phyloP scores from a whole-genome alignment of 495 filamentous ascomycete genomes.

The Talaromyces nanjingensis region DNA sequence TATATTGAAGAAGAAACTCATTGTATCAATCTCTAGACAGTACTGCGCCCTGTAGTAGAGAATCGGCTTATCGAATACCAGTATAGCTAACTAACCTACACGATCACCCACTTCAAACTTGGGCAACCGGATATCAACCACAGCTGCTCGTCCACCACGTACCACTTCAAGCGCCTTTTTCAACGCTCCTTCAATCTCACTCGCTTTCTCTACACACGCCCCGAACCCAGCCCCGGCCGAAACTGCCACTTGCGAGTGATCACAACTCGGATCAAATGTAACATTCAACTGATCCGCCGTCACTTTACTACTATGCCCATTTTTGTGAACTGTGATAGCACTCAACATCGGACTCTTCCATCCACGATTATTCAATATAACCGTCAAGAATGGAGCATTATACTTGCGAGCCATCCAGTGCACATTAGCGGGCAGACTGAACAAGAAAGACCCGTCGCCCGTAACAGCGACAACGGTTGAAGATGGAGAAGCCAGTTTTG shows the following conservation, averaged over 20 bases:
- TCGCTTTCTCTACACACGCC: background rate
- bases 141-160: background rate
- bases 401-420: background rate
- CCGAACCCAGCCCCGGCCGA: background rate
- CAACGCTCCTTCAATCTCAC: background rate
- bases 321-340: background rate
- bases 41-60: background rate
- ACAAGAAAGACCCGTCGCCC: background rate
- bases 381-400: conserved; percentile 17
- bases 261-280: background rate
- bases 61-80: background rate
- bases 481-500: background rate
- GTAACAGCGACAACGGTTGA: background rate
- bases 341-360: conserved; percentile 8
- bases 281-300: background rate
- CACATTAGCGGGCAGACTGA: background rate
- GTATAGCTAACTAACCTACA: background rate
- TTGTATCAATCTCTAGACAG: background rate
- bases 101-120: background rate
- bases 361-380: conserved; percentile 23
- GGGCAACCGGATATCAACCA: background rate
- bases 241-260: background rate
- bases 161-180: background rate
- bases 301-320: background rate
- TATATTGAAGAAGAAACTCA: too few species aligned